Conservation (phyloP, 805 yeast species). For the Monosporozyma unispora region DNA sequence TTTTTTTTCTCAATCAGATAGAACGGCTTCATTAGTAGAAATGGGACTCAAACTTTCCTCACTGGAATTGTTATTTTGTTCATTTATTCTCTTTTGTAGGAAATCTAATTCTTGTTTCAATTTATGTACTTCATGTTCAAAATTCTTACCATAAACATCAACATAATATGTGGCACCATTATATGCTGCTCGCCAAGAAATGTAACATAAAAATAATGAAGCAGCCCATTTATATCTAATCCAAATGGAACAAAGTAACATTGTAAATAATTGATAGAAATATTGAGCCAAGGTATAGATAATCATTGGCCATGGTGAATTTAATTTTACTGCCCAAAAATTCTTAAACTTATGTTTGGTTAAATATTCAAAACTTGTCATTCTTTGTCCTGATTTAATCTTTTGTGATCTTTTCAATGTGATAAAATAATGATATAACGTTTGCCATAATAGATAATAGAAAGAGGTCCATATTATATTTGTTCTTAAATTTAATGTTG, state of each 20-base stretch:
- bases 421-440: conserved; percentile 81
- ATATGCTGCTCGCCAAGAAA: conserved; percentile 74
- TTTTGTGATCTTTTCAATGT: conserved; percentile 71
- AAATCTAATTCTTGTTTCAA: conserved; percentile 63
- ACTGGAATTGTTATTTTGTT: not conserved
- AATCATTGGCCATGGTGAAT: conserved; percentile 76
- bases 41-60: not conserved
- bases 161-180: conserved; percentile 94
- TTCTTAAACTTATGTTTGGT: conserved; percentile 58
- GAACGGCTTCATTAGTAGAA: not conserved
- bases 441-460: conserved; percentile 85
- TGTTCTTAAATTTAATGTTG: conserved; percentile 43
- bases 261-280: conserved; percentile 74
- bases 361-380: conserved; percentile 79
- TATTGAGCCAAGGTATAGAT: conserved; percentile 85
- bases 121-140: conserved; percentile 73
- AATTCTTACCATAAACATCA: conserved; percentile 82
- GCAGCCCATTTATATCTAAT: conserved; percentile 61
- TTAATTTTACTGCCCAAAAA: conserved; percentile 78
- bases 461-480: conserved; percentile 65
- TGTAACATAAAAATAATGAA: conserved; percentile 53
- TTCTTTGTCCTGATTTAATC: conserved; percentile 68
- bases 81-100: conserved; percentile 35
- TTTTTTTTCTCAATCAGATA: not conserved
- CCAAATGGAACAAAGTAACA: conserved; percentile 88